phyloP scores from a whole-genome alignment of 164 flowering plant genomes.

The Tetrastigma voinierianum region DNA sequence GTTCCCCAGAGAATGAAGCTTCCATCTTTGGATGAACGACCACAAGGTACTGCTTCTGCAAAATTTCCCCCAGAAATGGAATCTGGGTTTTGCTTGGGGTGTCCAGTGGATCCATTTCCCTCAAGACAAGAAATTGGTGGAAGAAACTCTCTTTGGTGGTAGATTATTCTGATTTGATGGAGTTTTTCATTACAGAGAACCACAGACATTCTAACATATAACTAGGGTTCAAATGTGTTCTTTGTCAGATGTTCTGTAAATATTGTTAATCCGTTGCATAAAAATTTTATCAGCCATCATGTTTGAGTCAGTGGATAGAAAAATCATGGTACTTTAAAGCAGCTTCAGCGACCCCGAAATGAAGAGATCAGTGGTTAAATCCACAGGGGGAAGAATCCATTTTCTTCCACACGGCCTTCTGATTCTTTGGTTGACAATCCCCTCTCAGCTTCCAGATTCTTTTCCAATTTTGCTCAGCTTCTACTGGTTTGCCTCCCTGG shows the following conservation, averaged over 20 bases:
- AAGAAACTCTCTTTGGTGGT: slow-evolving; percentile 63
- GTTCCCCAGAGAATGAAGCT: slow-evolving; percentile 85
- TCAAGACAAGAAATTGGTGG: slow-evolving; percentile 72
- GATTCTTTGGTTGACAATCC: slow-evolving; percentile 73
- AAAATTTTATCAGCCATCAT: too few species aligned
- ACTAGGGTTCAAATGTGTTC: slow-evolving; percentile 93
- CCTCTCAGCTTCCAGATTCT: slow-evolving; percentile 82
- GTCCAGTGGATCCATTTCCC: slow-evolving; percentile 80
- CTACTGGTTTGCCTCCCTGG: slow-evolving; percentile 74
- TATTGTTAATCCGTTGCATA: too few species aligned
- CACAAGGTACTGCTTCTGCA: slow-evolving; percentile 71
- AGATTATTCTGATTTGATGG: slow-evolving; percentile 45
- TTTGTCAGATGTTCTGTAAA: too few species aligned
- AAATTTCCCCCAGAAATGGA: slow-evolving; percentile 75
- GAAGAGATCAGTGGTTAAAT: slow-evolving; percentile 72
- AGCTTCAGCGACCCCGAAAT: slow-evolving; percentile 64
- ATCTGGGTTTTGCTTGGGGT: slow-evolving; percentile 70
- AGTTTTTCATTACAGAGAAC: slow-evolving; percentile 72
- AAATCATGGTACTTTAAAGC: slow-evolving; percentile 82
- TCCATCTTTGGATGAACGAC: slow-evolving; percentile 94
- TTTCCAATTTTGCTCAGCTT: slow-evolving; percentile 68
- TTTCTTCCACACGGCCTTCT: slow-evolving; percentile 49
- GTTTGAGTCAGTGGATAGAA: slow-evolving; percentile 89
- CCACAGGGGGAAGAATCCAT: slow-evolving; percentile 53
- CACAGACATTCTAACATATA: slow-evolving; percentile 84